phyloP scores from a whole-genome alignment of 208 protist species.

The Herpetomonas muscarum region DNA sequence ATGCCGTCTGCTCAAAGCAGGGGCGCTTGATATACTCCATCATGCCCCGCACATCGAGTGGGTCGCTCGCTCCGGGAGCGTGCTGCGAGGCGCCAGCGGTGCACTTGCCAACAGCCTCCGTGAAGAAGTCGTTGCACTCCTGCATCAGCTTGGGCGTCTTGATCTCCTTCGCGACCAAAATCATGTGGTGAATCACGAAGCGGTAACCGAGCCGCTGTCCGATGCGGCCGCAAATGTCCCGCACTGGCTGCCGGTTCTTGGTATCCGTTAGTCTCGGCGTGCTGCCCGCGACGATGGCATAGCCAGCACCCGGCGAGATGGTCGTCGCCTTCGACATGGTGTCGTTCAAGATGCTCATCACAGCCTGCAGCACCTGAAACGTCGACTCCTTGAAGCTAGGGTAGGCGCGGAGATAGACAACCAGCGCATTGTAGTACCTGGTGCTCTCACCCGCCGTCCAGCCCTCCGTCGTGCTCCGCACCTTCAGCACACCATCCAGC shows the following conservation, averaged over 20 bases:
- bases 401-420: slow-evolving; percentile 66
- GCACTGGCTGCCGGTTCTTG: slow-evolving; percentile 56
- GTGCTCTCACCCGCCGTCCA: slow-evolving; percentile 53
- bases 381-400: slow-evolving; percentile 73
- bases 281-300: slow-evolving; percentile 64
- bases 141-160: slow-evolving; percentile 72
- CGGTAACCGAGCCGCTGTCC: slow-evolving; percentile 34
- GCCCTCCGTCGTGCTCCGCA: slow-evolving; percentile 34
- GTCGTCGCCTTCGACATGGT: slow-evolving; percentile 26
- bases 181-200: slow-evolving; percentile 76
- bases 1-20: slow-evolving; percentile 46
- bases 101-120: slow-evolving; percentile 25
- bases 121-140: slow-evolving; percentile 71
- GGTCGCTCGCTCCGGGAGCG: slow-evolving; percentile 6
- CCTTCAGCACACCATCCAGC: slow-evolving; percentile 55
- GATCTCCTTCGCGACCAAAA: slow-evolving; percentile 27
- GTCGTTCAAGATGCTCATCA: slow-evolving; percentile 37
- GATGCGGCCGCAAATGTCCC: slow-evolving; percentile 39
- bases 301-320: slow-evolving; percentile 48
- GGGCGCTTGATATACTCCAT: slow-evolving; percentile 63
- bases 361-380: slow-evolving; percentile 66
- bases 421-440: slow-evolving; percentile 37
- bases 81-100: neutral
- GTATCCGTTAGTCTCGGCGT: slow-evolving; percentile 58
- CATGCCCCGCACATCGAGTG: slow-evolving; percentile 38